Percentiles rank a stretch among this genome's conserved stretches.
These are phyloP conservation scores for Penicillium cataractarum DNA, from an alignment of 495 filamentous ascomycete genomes.

Conservation along the genomic window DNA sequence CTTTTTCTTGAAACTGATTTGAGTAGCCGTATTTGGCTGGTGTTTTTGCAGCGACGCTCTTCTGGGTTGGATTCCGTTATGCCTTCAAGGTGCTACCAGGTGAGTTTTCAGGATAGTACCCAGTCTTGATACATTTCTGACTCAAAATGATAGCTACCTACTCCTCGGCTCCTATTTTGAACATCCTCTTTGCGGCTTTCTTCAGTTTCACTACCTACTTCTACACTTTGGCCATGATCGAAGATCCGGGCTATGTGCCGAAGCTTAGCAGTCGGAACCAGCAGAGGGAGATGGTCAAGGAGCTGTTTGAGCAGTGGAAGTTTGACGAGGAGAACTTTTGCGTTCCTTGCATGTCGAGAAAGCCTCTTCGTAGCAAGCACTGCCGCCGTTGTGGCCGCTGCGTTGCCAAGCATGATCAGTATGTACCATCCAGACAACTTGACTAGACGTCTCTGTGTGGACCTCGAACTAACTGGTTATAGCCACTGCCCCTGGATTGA, in stretches of 20 bases:
- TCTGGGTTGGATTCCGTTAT: constrained; percentile 81
- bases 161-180: constrained; percentile 65
- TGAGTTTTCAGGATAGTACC: constrained; percentile 36
- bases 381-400: constrained; percentile 89
- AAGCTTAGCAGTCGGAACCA: constrained; percentile 85
- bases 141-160: constrained; percentile 58
- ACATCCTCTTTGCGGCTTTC: constrained; percentile 69
- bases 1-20: constrained; percentile 5
- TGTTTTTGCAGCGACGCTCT: constrained; percentile 86
- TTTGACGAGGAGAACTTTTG: constrained; percentile 96
- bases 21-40: constrained; percentile 84
- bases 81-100: constrained; percentile 70
- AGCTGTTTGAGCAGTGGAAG: constrained; percentile 79
- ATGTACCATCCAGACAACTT: constrained; percentile 43
- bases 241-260: constrained; percentile 93
- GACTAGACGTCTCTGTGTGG: not conserved
- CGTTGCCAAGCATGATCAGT: constrained; percentile 97
- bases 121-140: constrained; percentile 1
- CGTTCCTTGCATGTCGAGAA: constrained; percentile 88
- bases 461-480: constrained; percentile 51
- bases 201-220: constrained; percentile 77
- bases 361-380: constrained; percentile 91
- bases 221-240: constrained; percentile 80
- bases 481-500: constrained; percentile 98
- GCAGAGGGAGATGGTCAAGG: constrained; percentile 84